Evolutionary conservation across 495 filamentous ascomycete genomes (phyloP), one percentile per base, ranked within the genome.

Genomic region (Xylaria nigripes): DNA sequence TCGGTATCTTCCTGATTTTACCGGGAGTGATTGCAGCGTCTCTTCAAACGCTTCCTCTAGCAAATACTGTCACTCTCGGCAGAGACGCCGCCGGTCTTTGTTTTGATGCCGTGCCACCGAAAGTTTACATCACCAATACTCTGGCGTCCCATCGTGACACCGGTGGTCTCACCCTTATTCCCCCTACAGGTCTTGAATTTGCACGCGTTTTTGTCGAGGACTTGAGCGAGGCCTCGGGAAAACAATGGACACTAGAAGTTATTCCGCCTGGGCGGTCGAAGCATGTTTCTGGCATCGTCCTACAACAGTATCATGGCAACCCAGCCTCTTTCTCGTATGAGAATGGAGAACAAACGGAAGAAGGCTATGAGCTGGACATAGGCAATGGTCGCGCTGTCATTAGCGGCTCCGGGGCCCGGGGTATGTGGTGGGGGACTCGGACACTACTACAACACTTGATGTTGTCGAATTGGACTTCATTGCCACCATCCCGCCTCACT

Each of bases 341-440:
- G 43, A 71, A 73, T 58, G 76, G 76, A 0, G 50, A 50, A 0
- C 15, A 56, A 12, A 77, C 71, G 0, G 71, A 76, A 45, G 78
- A 81, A 59, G 78, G 70, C 10, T 81, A 80, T 47, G 63, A 67
- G 21, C 49, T 81, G 9, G 65, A 46, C 9, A 73, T 81, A 42
- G 42, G 53, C 24, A 18, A 29, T 22, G 48, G 43, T 16, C 54
- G 54, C 8, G 54, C 48, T 23, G 19, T 47, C 23, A 57, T 57
- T 23, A 38, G 42, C 42, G 78, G 78, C 6, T 70, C 74, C 6
- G 77, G 78, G 0, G 66, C 76, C 7, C 64, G 78, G 43, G 78
- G 78, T 6, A 74, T 77, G 59, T 81, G 72, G 68, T 81, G 78
- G 78, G 78, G 76, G 43, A 79, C 78, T 6, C 67, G 78, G 15